phyloP scores from a whole-genome alignment of 805 yeast species.

The Candida tammaniensis region DNA sequence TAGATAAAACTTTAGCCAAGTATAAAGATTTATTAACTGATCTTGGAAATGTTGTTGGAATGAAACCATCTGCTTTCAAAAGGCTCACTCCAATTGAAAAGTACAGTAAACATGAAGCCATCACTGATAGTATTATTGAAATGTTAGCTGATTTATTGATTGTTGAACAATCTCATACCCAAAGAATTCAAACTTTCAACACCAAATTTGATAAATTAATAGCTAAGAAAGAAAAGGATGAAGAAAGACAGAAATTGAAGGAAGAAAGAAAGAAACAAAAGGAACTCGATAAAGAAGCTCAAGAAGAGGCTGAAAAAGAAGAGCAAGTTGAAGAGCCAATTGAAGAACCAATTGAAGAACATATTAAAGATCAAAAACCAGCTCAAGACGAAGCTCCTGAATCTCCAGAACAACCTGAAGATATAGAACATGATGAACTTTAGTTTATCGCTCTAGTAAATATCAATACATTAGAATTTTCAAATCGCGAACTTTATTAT shows the following conservation, averaged over 20 bases:
- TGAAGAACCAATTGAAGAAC: slow-evolving; percentile 7
- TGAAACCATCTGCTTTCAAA: slow-evolving; percentile 19
- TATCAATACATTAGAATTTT: slow-evolving; percentile 1
- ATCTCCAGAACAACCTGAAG: slow-evolving; percentile 6
- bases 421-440: slow-evolving; percentile 21
- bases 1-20: slow-evolving; percentile 24
- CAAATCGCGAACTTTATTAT: slow-evolving; percentile 1
- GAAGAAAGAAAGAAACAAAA: slow-evolving; percentile 22
- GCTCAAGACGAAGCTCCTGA: slow-evolving; percentile 8
- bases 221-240: slow-evolving; percentile 31
- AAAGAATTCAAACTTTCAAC: slow-evolving; percentile 25
- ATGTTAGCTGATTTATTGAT: slow-evolving; percentile 29
- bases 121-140: slow-evolving; percentile 22
- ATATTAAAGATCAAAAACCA: slow-evolving; percentile 14
- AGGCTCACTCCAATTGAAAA: slow-evolving; percentile 21
- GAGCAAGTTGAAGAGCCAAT: slow-evolving; percentile 3
- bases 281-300: slow-evolving; percentile 13
- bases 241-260: slow-evolving; percentile 30
- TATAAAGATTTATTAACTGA: slow-evolving; percentile 28
- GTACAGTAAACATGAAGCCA: slow-evolving; percentile 24
- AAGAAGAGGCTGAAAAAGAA: slow-evolving; percentile 8
- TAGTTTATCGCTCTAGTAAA: slow-evolving; percentile 2
- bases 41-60: slow-evolving; percentile 20
- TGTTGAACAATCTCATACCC: slow-evolving; percentile 28
- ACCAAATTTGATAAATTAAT: slow-evolving; percentile 25